Base-by-base conservation (phyloP, 768 basidiomycete genomes). In the Erythrobasidium yunnanense region DNA sequence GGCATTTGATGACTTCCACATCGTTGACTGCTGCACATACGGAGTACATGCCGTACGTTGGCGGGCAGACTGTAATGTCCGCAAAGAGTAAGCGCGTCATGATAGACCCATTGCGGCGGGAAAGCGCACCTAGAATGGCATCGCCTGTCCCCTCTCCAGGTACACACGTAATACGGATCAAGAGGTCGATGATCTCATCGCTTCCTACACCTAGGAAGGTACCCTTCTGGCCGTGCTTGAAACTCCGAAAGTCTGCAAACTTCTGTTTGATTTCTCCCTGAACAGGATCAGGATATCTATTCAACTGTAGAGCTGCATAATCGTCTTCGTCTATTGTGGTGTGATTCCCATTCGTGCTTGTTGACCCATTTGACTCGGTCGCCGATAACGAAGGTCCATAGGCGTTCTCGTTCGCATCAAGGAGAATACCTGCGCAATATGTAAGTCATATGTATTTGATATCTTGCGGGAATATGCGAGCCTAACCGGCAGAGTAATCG, bases 401-500 rank as follows among this genome's bases (percentile, higher is more conserved):
- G 0, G 93, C 83, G 75, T 99, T 97, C 79, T 99, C 95, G 77
- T 99, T 99, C 15, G 95, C 95, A 71, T 99, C 95, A 22, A 99
- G 83, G 27, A 99, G 83, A 72, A 96, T 85, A 23, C 92, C 92
- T 1, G 83, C 79, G 52, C 85, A 83, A 8, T n/a, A n/a, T n/a
- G n/a, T 34, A 7, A 15, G 20, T 42, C 42, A 22, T 46, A n/a
- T 8, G 32, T 45, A 58, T 4, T 58, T 8, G 23, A 34, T 11
- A 65, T 30, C 53, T 20, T 35, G 63, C 53, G 13, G 7, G 17
- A 46, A 25, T 30, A 20, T 3, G 27, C n/a, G 20, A 25, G 47
- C 32, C 45, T 6, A 20, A 23, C 71, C 71, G 20, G 69, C 62
- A 1, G 47, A 51, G 78, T 95, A 99, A 78, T 99, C 93, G 73